Evolutionary conservation across 2,329 filamentous ascomycete genomes (phyloP).

Genomic region (Penicillium sp.): DNA sequence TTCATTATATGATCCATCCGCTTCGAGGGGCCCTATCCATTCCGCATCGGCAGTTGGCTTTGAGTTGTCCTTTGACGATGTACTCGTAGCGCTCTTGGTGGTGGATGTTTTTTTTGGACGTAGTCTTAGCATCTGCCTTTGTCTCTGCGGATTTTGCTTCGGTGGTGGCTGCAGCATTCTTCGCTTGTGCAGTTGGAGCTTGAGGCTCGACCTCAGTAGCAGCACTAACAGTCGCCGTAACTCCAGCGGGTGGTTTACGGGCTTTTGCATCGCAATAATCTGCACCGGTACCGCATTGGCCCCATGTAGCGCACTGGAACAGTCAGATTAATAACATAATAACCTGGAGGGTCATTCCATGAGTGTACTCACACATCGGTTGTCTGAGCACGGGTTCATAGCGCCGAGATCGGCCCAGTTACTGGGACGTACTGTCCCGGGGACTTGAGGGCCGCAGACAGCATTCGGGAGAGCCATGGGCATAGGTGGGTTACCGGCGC

Average conservation of each 20-base stretch:
- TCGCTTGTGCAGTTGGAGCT: background rate
- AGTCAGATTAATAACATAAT: background rate
- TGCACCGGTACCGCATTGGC: background rate
- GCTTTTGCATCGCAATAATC: background rate
- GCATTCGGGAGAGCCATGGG: constrained; percentile 41
- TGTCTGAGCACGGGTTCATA: background rate
- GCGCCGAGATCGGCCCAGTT: background rate
- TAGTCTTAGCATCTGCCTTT: background rate
- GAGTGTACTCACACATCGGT: background rate
- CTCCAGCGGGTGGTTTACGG: background rate
- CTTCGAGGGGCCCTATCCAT: background rate
- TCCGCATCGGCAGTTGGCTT: background rate
- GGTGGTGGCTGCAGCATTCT: background rate
- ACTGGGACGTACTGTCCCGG: constrained; percentile 32
- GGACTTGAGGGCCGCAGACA: constrained; percentile 49
- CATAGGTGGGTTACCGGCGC: constrained; percentile 43
- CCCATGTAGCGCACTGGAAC: constrained; percentile 3
- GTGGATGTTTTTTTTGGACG: background rate
- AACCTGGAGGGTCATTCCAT: background rate
- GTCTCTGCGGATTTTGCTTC: background rate
- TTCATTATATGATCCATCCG: background rate
- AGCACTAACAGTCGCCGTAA: constrained; percentile 1
- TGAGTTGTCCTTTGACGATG: background rate
- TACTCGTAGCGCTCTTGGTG: background rate
- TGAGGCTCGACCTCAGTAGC: background rate